Base-by-base conservation (phyloP, 192 early-diverging fungal genomes). In the Entomortierella chlamydospora region DNA sequence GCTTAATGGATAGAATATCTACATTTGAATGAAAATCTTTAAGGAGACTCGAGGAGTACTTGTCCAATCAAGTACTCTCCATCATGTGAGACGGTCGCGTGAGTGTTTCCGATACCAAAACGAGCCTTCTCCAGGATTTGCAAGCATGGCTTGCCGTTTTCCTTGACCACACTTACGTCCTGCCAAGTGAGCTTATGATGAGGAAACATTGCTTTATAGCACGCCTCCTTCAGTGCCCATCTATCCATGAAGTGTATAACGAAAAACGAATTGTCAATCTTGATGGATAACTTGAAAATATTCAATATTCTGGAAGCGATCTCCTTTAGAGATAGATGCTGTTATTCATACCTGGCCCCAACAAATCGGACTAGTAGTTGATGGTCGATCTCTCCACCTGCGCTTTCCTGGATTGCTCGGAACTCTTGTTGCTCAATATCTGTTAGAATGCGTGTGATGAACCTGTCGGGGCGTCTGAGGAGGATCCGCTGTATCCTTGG, bases 51-150 rank as follows among this genome's bases (percentile, higher is more conserved):
- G 22, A 93, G 82, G 20, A 93, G 39, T 17, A 92, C 91, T 63
- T 90, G 84, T 6, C 91, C 90, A 34, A 91, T 83, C 13, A 87
- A 82, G 81, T 92, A 93, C 37, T 93, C 91, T 13, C 91, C 91
- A 78, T 95, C 93, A 72, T 95, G 93, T n/a, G 91, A 89, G n/a
- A 93, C 80, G 8, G 88, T 87, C 5, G 87, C 64, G 73, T 92
- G 90, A 20, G 84, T 43, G 28, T 69, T 78, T 15, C 64, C 64
- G 5, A 82, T 82, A 1, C 73, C 73, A 62, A 79, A 74, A 51
- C 54, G 47, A 11, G 61, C 61, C 37, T 82, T 76, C 30, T 87
- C 67, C 0, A 67, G 28, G 31, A 87, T 82, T 5, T 42, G 25
- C 10, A 90, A 47, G 20, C 39, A 51, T 5, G 87, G 87, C 68